phyloP scores from a whole-genome alignment of 1,284 basidiomycete species.

The Fomitopsis pinicola region DNA sequence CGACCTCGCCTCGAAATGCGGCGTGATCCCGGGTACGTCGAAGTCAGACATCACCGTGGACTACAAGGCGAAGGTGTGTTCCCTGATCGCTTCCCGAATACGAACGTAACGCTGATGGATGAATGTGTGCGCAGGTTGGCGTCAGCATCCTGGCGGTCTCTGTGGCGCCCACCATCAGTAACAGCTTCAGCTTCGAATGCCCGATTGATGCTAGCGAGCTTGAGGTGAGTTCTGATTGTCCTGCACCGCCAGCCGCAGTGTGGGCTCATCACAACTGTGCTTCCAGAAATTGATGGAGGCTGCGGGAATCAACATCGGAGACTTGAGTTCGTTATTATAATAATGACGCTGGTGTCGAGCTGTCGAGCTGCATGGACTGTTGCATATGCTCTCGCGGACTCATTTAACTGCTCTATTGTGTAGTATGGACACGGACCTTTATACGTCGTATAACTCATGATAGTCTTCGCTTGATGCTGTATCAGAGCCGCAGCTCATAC shows the following conservation, averaged over 20 bases:
- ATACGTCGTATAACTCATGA: neutral
- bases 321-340: constrained; percentile 1
- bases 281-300: constrained; percentile 3
- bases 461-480: neutral
- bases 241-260: neutral
- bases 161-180: constrained; percentile 66
- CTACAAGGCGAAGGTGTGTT: constrained; percentile 62
- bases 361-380: neutral
- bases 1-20: constrained; percentile 71
- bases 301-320: constrained; percentile 1
- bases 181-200: constrained; percentile 64
- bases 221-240: constrained; percentile 23
- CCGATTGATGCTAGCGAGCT: constrained; percentile 44
- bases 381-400: neutral
- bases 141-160: constrained; percentile 63
- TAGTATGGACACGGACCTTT: neutral
- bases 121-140: constrained; percentile 40
- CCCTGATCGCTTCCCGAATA: neutral
- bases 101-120: neutral
- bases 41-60: constrained; percentile 56
- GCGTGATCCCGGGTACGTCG: constrained; percentile 38
- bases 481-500: no score
- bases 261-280: neutral
- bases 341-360: neutral
- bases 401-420: neutral